Base-by-base conservation (phyloP, 2,329 filamentous ascomycete genomes). In the Ceratocystis lukuohia region DNA sequence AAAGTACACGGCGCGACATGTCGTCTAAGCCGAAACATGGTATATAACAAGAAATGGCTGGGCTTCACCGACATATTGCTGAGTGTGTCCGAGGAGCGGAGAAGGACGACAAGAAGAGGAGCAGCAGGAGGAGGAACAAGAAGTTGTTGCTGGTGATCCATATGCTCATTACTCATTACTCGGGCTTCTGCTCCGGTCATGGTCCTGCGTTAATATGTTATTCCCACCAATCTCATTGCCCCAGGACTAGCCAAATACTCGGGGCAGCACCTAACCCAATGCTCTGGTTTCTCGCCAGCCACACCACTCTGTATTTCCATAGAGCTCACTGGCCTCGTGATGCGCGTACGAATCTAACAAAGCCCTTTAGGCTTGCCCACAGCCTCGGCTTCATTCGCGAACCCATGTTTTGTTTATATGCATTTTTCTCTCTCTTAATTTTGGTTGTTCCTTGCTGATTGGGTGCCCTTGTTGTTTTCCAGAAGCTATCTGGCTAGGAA, bases 1-100 rank as follows among this genome's bases (percentile, higher is more conserved):
- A 22, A 50, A 57, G 50, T 30, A 57, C 50, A 57, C 50, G 25
- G 50, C 50, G 50, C 50, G 50, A 28, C 50, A 57, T 57, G 50
- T 57, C 50, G 50, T 57, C 50, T 22, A 57, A 57, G 50, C 25
- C 50, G 20, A 57, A 57, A 57, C 50, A 57, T 57, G 50, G 50
- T 12, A 15, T 28, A 28, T 25, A 50, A 50, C 20, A 57, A 57
- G 50, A 22, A 57, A 57, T 57, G 50, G 50, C 50, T 57, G 50
- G 50, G 50, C 50, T 57, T 57, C 50, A 57, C 50, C 50, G 50
- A 57, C 50, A 57, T 30, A 5, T 30, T 22, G 12, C 8, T 28
- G 10, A 5, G 50, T 30, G 3, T 28, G 50, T 28, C 50, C 50
- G 50, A 57, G 22, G 20, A 57, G 22, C 50, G 50, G 50, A 57